Evolutionary conservation across 306 rosid genomes (phyloP), one percentile per base, ranked within the genome.

Genomic region (Medicago arabica): DNA sequence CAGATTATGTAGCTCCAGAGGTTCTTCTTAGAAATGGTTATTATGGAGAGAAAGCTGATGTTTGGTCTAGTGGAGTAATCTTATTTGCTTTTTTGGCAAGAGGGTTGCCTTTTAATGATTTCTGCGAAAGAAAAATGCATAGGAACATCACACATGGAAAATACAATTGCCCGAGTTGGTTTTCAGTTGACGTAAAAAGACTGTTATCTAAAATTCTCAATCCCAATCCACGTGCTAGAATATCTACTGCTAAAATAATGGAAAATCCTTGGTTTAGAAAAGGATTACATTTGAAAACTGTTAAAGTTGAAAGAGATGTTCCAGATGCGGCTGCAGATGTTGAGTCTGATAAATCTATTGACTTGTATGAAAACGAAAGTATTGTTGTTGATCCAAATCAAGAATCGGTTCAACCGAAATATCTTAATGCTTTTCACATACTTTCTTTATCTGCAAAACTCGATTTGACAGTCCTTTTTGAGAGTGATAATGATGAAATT

Each of bases 1-100:
- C 88, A 19, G 74, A 83, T n/a, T 85, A 85, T 70, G 83, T 85
- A 8, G 76, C 88, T 58, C 85, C 88, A 21, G 88, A 85, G 77
- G 63, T 85, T 75, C 9, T 85, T 53, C 51, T 55, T 16, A 38
- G 74, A 71, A 75, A 68, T 25, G 84, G 84, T 25, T 85, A 85
- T 54, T 67, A 79, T 79, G 88, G 88, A 61, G 82, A 77, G 1
- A 78, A 78, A 64, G 74, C 79, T 15, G 88, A 85, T 73, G 57
- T 85, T 8, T 85, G 88, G 88, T 74, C 88, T 6, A 81, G 85
- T 58, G 88, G 85, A 31, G 85, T 85, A 50, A 78, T 85, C 73
- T 70, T 85, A 6, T 85, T 13, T 78, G 85, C 73, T 69, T 81
- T 85, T n/a, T 75, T 81, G 81, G 76, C 88, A 6, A 85, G 85